Evolutionary conservation across 768 basidiomycete species (phyloP).

Genomic region (Tulasnella sp.): DNA sequence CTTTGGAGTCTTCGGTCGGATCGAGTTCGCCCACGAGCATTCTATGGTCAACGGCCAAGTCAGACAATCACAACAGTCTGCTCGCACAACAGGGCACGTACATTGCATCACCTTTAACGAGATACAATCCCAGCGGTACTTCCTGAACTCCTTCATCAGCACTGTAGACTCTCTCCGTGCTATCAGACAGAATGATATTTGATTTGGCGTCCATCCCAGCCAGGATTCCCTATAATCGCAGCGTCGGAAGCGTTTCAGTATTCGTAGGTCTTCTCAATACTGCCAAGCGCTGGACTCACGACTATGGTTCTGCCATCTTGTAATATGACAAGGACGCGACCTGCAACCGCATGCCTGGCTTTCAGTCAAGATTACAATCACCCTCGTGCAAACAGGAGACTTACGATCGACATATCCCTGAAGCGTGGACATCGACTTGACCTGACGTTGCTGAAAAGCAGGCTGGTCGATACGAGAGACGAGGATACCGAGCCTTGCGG

Average conservation of each 20-base stretch:
- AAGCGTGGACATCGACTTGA: slow-evolving; percentile 68
- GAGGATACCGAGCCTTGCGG: background rate
- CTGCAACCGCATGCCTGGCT: slow-evolving; percentile 42
- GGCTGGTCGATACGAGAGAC: background rate
- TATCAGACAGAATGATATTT: slow-evolving; percentile 91
- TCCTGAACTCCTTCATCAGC: slow-evolving; percentile 91
- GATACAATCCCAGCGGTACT: slow-evolving; percentile 88
- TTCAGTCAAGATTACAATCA: slow-evolving; percentile 11
- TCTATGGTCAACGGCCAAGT: slow-evolving; percentile 39
- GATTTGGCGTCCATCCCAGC: slow-evolving; percentile 94
- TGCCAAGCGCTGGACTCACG: slow-evolving; percentile 49
- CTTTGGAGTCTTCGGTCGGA: slow-evolving; percentile 68
- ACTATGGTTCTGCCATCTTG: slow-evolving; percentile 96
- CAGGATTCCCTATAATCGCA: slow-evolving; percentile 65
- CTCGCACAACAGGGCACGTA: slow-evolving; percentile 46
- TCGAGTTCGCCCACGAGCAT: slow-evolving; percentile 84
- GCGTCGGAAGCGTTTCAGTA: background rate
- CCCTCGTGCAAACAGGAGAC: slow-evolving; percentile 34
- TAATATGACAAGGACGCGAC: slow-evolving; percentile 86
- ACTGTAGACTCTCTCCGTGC: slow-evolving; percentile 89
- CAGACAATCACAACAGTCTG: background rate
- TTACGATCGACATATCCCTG: slow-evolving; percentile 87
- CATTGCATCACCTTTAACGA: slow-evolving; percentile 99
- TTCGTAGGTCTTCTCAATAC: background rate
- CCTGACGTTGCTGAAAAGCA: background rate